Conservation (phyloP, 305 asterid genomes). For the Striga hermonthica region DNA sequence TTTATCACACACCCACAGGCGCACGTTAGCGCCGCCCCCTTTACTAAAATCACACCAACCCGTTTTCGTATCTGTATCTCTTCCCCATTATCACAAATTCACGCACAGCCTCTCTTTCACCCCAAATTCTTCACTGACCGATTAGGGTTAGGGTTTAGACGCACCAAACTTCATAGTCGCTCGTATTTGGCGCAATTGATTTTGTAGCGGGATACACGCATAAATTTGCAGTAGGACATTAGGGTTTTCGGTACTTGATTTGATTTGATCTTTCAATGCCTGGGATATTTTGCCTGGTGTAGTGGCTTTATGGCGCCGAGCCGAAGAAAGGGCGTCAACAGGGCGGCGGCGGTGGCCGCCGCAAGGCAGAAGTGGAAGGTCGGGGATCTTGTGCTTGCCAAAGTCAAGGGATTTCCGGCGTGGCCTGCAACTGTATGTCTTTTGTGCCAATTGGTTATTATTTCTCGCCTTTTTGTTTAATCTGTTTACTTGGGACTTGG, state of each 20-base stretch:
- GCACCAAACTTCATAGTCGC: conserved; percentile 17
- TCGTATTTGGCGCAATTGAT: not conserved
- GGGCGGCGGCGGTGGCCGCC: conserved; percentile 67
- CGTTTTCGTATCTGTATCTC: conserved; percentile 37
- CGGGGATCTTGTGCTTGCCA: conserved; percentile 97
- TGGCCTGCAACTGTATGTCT: conserved; percentile 92
- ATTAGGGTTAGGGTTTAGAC: conserved; percentile 49
- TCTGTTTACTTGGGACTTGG: not conserved
- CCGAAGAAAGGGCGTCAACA: conserved; percentile 66
- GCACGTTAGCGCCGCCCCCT: conserved; percentile 42
- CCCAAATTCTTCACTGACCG: conserved; percentile 21
- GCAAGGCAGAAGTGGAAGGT: conserved; percentile 79
- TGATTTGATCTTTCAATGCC: conserved; percentile 55
- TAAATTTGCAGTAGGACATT: conserved; percentile 25
- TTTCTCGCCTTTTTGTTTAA: not conserved
- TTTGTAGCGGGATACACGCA: conserved; percentile 20
- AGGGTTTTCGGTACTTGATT: conserved; percentile 32
- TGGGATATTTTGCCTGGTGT: conserved; percentile 24
- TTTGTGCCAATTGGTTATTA: conserved; percentile 1
- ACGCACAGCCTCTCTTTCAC: conserved; percentile 49
- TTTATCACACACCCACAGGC: conserved; percentile 29
- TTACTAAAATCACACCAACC: conserved; percentile 31
- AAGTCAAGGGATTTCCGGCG: conserved; percentile 94
- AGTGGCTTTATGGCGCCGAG: conserved; percentile 73
- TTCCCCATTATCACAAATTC: conserved; percentile 8